Conservation (phyloP, 495 filamentous ascomycete species). For the Aspergillus bertholletiae region DNA sequence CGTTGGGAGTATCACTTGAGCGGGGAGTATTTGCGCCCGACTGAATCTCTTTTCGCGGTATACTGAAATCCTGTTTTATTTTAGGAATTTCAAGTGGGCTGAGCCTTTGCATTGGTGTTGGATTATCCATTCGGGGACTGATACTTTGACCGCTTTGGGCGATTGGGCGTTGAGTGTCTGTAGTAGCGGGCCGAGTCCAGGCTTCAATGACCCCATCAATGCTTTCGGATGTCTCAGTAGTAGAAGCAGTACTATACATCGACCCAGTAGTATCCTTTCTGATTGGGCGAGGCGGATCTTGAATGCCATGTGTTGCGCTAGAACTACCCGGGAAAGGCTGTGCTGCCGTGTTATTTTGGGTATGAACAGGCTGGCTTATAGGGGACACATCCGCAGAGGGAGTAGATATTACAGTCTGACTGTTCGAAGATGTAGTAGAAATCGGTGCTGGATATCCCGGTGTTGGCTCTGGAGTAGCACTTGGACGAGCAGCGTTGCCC, state of each 20-base stretch:
- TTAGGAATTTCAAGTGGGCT: constrained; percentile 15
- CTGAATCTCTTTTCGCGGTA: not conserved
- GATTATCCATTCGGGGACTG: not conserved
- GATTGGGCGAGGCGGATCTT: constrained; percentile 12
- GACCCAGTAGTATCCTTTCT: constrained; percentile 32
- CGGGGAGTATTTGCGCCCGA: not conserved
- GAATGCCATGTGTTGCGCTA: constrained; percentile 8
- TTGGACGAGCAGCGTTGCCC: constrained; percentile 12
- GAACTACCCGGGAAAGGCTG: constrained; percentile 26
- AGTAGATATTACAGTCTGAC: constrained; percentile 1
- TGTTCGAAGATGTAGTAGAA: not conserved
- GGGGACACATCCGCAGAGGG: constrained; percentile 10
- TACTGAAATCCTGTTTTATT: constrained; percentile 4
- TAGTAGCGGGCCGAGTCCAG: constrained; percentile 32
- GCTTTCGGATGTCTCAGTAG: constrained; percentile 27
- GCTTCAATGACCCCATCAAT: constrained; percentile 45
- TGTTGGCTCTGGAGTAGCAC: constrained; percentile 9
- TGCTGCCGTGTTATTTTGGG: not conserved
- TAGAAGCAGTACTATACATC: constrained; percentile 16
- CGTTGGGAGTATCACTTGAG: not conserved
- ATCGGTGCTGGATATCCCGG: constrained; percentile 1
- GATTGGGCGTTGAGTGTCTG: constrained; percentile 9
- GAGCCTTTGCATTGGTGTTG: constrained; percentile 8
- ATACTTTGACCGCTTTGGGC: not conserved
- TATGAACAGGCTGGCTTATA: constrained; percentile 5